Evolutionary conservation across 1,139 yeast genomes (phyloP), one percentile per base, ranked within the genome.

Genomic region (Casaregolazyma lundiana): DNA sequence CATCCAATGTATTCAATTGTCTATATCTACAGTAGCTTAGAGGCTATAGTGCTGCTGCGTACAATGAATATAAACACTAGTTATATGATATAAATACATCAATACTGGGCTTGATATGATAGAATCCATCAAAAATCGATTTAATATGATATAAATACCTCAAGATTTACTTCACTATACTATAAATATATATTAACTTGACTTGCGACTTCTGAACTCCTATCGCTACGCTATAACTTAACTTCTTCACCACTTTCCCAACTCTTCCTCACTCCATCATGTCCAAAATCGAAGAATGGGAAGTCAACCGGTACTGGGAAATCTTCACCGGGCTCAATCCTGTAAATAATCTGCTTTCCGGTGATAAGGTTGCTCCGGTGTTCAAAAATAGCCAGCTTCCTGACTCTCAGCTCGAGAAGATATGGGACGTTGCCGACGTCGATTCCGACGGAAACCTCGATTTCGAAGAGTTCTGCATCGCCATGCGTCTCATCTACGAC

Each of bases 391-490:
- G 96, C 30, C 84, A 89, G 55, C 76, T 92, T 50, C 77, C 79
- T 46, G 89, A 88, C 50, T 75, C 77, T 32, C 81, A 88, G 60
- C 73, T 94, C 54, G 81, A 87, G 40, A 76, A 80, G 63, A 80
- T 94, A 38, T 92, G 98, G 98, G 88, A 86, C 56, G 69, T 92
- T 39, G 84, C 96, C 39, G 99, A 92, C 64, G 88, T 92, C 46
- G 98, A 92, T 66, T 78, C 78, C 48, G 98, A 92, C 66, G 97
- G 96, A 17, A 74, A 75, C 56, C 75, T 92, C 57, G 99, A 94
- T 65, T 92, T 92, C 64, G 99, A 92, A 66, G 98, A 92, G 68
- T 92, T 92, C 66, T 92, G 97, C 64, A 88, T 92, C 53, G 92
- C 97, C 48, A 94, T 92, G 98, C 76, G 97, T 55, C 75, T 92